Evolutionary conservation across 441 rosid genomes (phyloP).

Genomic region (Omphalea diandra): DNA sequence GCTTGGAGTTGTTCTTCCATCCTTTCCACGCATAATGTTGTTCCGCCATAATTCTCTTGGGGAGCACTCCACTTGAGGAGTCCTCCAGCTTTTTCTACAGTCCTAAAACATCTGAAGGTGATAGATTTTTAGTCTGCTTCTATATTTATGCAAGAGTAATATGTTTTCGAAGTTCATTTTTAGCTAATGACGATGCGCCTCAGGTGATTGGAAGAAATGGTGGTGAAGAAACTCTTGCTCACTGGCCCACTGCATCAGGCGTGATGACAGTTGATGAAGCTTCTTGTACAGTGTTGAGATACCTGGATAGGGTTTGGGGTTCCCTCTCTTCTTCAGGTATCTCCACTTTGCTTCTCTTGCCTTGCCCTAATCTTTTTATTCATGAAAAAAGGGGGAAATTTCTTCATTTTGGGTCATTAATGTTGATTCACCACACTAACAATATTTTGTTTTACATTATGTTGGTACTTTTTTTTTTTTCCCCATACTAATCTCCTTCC

Average conservation of each 20-base stretch:
- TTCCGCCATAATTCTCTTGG: conserved; percentile 97
- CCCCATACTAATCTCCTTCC: not conserved
- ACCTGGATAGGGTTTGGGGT: conserved; percentile 80
- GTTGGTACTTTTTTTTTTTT: no score
- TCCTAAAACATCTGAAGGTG: conserved; percentile 92
- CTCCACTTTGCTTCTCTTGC: conserved; percentile 13
- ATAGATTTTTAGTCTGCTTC: conserved; percentile 19
- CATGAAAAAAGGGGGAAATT: not conserved
- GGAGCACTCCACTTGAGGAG: conserved; percentile 77
- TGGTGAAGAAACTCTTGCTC: conserved; percentile 97
- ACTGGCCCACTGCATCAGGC: conserved; percentile 85
- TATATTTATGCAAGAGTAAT: conserved; percentile 18
- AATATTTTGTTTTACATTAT: not conserved
- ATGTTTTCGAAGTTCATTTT: conserved; percentile 14
- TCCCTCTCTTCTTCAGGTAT: conserved; percentile 91
- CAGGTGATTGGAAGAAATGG: conserved; percentile 87
- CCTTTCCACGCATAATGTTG: conserved; percentile 67
- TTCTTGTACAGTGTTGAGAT: conserved; percentile 77
- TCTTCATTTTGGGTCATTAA: not conserved
- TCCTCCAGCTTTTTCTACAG: conserved; percentile 81
- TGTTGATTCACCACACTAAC: conserved; percentile 1
- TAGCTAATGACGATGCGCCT: conserved; percentile 29
- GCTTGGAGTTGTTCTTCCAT: conserved; percentile 96
- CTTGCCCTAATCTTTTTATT: not conserved
- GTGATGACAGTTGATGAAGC: conserved; percentile 82